These are phyloP conservation scores for Penicillium sp. DNA, from an alignment of 2,329 filamentous ascomycete species.

Conservation along the genomic window DNA sequence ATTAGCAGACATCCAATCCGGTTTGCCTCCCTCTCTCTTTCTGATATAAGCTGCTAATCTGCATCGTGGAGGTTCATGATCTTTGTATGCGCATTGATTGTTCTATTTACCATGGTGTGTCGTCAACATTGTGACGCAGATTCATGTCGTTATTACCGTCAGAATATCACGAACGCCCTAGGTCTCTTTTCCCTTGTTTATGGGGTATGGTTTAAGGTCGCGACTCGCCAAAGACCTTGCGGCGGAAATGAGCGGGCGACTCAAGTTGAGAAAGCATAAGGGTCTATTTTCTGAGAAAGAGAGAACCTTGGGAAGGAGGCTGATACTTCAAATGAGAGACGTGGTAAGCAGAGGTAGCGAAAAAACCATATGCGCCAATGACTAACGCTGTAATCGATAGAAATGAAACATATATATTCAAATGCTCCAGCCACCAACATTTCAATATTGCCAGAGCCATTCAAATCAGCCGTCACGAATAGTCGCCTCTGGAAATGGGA, in stretches of 20 bases:
- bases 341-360: too few species aligned
- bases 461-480: too few species aligned
- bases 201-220: conserved; percentile 1
- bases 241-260: neutral
- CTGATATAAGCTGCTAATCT: conserved; percentile 2
- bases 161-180: neutral
- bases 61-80: conserved; percentile 1
- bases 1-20: neutral
- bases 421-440: too few species aligned
- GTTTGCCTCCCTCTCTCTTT: neutral
- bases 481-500: too few species aligned
- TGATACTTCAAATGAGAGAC: neutral
- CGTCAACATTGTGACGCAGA: conserved; percentile 6
- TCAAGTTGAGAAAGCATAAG: neutral
- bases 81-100: neutral
- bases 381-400: too few species aligned
- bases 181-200: conserved; percentile 2
- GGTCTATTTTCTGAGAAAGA: neutral
- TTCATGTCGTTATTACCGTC: conserved; percentile 5
- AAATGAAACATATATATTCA: too few species aligned
- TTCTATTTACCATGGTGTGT: neutral
- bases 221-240: neutral
- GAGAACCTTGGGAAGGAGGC: conserved; percentile 1
- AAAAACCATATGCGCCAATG: too few species aligned
- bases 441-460: too few species aligned